These are phyloP conservation scores for Celoporthe dispersa DNA, from an alignment of 2,329 filamentous ascomycete genomes.

Conservation along the genomic window DNA sequence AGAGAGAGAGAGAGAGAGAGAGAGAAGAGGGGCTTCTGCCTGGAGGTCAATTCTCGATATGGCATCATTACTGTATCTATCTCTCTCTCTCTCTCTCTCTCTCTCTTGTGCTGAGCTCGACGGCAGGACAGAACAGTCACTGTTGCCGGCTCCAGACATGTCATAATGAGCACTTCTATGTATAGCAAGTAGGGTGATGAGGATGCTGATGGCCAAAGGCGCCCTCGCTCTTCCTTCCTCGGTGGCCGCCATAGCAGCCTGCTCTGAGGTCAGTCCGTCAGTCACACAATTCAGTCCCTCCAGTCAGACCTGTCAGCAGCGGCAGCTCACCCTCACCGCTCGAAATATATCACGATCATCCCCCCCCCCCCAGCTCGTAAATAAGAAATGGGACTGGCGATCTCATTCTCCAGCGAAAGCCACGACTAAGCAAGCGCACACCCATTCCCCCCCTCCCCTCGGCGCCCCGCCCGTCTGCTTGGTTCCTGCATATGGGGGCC, in stretches of 20 bases:
- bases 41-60: no score
- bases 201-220: neutral
- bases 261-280: no score
- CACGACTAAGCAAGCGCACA: neutral
- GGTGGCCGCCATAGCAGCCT: no score
- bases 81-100: no score
- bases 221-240: neutral
- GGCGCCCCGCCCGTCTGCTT: slow-evolving; percentile 1
- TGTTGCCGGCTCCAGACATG: no score
- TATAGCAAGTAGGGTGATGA: neutral
- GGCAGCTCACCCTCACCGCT: neutral
- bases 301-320: neutral
- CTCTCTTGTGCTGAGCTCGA: no score
- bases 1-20: neutral
- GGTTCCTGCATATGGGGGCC: slow-evolving; percentile 16
- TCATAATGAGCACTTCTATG: neutral
- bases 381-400: neutral
- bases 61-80: no score
- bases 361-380: neutral
- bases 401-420: slow-evolving; percentile 8
- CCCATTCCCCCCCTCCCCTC: neutral
- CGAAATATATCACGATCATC: slow-evolving; percentile 5
- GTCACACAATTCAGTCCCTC: neutral
- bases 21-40: neutral
- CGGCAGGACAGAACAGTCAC: no score